A percentile compares a stretch with the other conserved stretches of the same genome.
These are phyloP conservation scores for Daldinia eschscholtzii DNA, from an alignment of 2,329 filamentous ascomycete genomes.

Conservation along the genomic window DNA sequence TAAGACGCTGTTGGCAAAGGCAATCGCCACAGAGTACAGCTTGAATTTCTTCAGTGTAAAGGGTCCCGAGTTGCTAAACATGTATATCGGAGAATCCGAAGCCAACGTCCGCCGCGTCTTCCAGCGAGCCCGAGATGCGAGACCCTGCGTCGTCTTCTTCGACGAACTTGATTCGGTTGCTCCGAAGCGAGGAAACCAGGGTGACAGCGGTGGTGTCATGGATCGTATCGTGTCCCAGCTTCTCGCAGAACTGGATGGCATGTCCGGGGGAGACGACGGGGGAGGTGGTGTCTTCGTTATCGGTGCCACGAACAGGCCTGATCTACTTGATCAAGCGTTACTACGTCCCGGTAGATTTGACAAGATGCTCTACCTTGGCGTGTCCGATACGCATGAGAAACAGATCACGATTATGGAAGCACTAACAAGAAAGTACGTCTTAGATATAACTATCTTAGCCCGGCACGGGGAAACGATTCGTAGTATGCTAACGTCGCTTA, in stretches of 20 bases:
- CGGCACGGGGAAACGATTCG: not conserved
- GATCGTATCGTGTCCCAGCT: slow-evolving; percentile 96
- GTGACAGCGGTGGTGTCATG: slow-evolving; percentile 97
- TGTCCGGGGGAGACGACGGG: slow-evolving; percentile 90
- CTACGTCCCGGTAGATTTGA: slow-evolving; percentile 93
- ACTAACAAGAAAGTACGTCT: slow-evolving; percentile 86
- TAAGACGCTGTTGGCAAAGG: slow-evolving; percentile 92
- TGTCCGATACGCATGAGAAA: slow-evolving; percentile 96
- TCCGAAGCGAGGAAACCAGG: slow-evolving; percentile 96
- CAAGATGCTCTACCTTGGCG: slow-evolving; percentile 97
- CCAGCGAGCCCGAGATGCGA: slow-evolving; percentile 85
- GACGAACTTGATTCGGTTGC: slow-evolving; percentile 94
- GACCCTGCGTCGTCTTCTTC: slow-evolving; percentile 93
- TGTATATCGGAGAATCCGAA: slow-evolving; percentile 96
- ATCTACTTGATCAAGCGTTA: slow-evolving; percentile 90
- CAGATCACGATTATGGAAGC: slow-evolving; percentile 95
- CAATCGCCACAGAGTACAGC: slow-evolving; percentile 92
- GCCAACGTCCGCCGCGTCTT: slow-evolving; percentile 92
- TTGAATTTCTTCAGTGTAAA: slow-evolving; percentile 96
- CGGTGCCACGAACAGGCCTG: slow-evolving; percentile 93
- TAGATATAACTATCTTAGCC: slow-evolving; percentile 13
- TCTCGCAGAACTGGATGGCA: slow-evolving; percentile 94
- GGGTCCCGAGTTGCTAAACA: slow-evolving; percentile 90
- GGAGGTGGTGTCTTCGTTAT: slow-evolving; percentile 94
- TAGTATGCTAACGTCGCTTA: slow-evolving; percentile 25